Base-by-base conservation (phyloP, 306 rosid genomes). In the Castanea crenata region DNA sequence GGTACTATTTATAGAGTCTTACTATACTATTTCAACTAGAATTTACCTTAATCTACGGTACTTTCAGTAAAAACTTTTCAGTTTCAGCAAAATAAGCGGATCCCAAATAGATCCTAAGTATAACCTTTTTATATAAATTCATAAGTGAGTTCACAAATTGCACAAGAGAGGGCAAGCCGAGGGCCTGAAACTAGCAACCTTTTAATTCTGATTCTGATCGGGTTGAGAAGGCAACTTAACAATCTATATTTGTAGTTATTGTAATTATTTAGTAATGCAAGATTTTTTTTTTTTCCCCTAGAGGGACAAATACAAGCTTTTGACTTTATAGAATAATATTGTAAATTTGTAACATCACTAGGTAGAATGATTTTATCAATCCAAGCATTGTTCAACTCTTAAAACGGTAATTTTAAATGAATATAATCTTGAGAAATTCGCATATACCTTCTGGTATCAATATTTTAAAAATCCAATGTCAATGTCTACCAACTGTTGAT, bases 341-440 rank as follows among this genome's bases (percentile, higher is more conserved):
- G 29, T 25, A 25, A 25, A 25, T 25, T 25, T 25, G 27, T 49
- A 59, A 3, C 5, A 27, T 61, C 3, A 61, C 68, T 62, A 49
- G 84, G 71, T 59, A 61, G 77, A 44, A 16, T 31, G 73, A 55
- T 23, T 6, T 75, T 61, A 69, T 61, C 67, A 76, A 69, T 70
- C 11, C 71, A 14, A 69, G 68, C 12, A 69, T 58, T 46, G 10
- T 44, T 69, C 46, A 10, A 44, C 23, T 27, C 27, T 57, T 57
- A 57, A 7, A 20, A n/a, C 20, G 25, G 12, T 57, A 19, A n/a
- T 18, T 9, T 18, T 9, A 21, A 8, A 58, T 23, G 68, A 63
- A 63, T 63, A 63, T 63, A 14, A 63, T 63, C 41, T 63, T 15
- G 10, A 29, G 69, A 63, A 25, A 13, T 29, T 5, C 41, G 69